Evolutionary conservation across 805 yeast species (phyloP).

Genomic region (Candida nonsorbophila): DNA sequence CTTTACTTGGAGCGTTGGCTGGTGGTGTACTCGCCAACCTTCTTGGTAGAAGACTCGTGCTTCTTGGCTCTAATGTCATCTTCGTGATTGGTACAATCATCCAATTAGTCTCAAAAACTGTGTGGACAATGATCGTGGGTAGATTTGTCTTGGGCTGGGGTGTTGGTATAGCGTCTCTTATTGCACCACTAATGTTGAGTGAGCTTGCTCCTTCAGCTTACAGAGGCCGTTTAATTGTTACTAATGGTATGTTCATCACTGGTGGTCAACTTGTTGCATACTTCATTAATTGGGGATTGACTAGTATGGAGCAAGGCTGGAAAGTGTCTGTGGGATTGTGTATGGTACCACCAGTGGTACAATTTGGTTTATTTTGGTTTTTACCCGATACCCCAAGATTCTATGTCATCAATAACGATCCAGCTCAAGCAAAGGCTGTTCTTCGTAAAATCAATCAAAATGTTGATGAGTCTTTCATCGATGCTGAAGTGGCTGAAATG

Average conservation of each 20-base stretch:
- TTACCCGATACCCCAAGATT: conserved; percentile 95
- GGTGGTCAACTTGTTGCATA: conserved; percentile 95
- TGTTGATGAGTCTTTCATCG: conserved; percentile 60
- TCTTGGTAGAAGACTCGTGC: conserved; percentile 79
- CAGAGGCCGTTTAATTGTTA: conserved; percentile 85
- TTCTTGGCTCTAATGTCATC: conserved; percentile 75
- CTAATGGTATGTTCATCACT: conserved; percentile 85
- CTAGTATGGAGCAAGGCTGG: conserved; percentile 79
- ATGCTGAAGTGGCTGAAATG: conserved; percentile 65
- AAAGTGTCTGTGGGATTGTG: conserved; percentile 87
- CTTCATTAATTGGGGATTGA: conserved; percentile 86
- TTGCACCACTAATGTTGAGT: conserved; percentile 89
- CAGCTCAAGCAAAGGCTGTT: conserved; percentile 63
- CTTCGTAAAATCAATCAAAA: conserved; percentile 56
- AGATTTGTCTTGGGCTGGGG: conserved; percentile 94
- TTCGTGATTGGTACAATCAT: conserved; percentile 81
- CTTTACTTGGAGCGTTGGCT: conserved; percentile 67
- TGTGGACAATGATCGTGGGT: conserved; percentile 91
- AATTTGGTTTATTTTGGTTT: conserved; percentile 70
- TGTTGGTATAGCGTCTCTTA: conserved; percentile 89
- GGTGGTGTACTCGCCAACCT: conserved; percentile 83
- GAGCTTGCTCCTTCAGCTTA: conserved; percentile 91
- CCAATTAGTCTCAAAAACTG: conserved; percentile 74
- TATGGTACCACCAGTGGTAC: conserved; percentile 78
- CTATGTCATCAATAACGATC: conserved; percentile 65